Conservation (phyloP, 2,329 filamentous ascomycete genomes). For the Zymoseptoria pseudotritici region DNA sequence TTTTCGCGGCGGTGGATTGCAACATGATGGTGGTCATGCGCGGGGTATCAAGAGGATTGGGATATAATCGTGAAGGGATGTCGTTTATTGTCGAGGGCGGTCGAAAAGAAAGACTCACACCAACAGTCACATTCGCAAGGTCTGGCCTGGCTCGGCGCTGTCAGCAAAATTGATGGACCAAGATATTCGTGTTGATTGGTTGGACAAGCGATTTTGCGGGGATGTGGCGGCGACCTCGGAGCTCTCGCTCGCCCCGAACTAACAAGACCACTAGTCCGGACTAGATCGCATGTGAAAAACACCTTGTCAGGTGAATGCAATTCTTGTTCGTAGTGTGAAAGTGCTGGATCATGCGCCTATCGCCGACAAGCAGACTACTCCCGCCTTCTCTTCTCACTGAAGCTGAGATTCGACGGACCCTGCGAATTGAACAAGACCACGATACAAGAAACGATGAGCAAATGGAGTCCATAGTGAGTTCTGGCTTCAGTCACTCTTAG, state of each 20-base stretch:
- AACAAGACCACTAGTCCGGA: neutral
- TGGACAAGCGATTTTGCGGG: neutral
- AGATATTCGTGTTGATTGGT: neutral
- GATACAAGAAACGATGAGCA: too few relatives aligned
- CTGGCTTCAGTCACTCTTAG: too few relatives aligned
- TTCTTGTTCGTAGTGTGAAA: too few relatives aligned
- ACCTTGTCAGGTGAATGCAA: too few relatives aligned
- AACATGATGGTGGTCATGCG: slow-evolving; percentile 25
- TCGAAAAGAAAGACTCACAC: neutral
- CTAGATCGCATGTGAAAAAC: neutral
- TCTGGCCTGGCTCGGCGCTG: neutral
- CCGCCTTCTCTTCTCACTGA: too few relatives aligned
- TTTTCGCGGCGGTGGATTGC: slow-evolving; percentile 26
- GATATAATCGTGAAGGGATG: neutral
- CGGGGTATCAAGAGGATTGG: neutral
- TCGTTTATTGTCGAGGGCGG: neutral
- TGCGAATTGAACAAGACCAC: too few relatives aligned
- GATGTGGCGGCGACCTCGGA: neutral
- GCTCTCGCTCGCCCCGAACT: neutral
- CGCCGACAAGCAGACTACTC: too few relatives aligned
- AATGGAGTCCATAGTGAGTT: too few relatives aligned
- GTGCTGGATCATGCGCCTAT: too few relatives aligned
- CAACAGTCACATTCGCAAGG: neutral
- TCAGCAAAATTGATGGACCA: neutral
- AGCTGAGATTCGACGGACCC: too few relatives aligned